Base-by-base conservation (phyloP, 2,329 filamentous ascomycete species). In the Fusarium luffae region DNA sequence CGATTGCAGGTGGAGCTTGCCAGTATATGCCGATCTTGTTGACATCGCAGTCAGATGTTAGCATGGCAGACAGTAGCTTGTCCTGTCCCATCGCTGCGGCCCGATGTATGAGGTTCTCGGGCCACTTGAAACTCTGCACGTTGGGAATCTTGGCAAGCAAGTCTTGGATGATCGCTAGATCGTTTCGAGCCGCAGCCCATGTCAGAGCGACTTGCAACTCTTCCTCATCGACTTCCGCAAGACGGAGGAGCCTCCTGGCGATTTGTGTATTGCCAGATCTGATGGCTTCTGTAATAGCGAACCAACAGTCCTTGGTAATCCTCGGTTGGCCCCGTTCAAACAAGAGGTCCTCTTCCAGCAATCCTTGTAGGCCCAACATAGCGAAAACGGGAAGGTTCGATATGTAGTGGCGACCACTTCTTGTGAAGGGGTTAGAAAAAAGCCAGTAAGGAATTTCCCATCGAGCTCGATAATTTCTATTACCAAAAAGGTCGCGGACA, bases 391-490 rank as follows among this genome's bases (percentile, higher is more conserved):
- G 54, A 16, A 57, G 44, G 1, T 16, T 42, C 1, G 54, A 57
- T 32, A 16, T 42, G 32, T 51, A 51, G 13, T 51, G 16, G 1
- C 18, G 44, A 49, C 28, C 12, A 3, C 12, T 57, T 14, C 54
- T 51, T 16, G 54, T 42, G 27, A 57, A 51, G 4, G 54, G 25
- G 16, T 51, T 57, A 2, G 54, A 57, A 0, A 57, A 8, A 7
- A 57, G 9, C 54, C 54, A 57, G 8, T 32, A 57, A 8, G 32
- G 16, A 25, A 57, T 11, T 7, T 57, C 44, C 54, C 54, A 57
- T 9, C 13, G 7, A 14, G 54, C 44, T n/a, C 54, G 44, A 6
- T 25, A 5, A 14, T 9, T 0, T 12, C 13, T 32, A 16, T 19
- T n/a, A 3, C 2, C 14, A 7, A 57, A 51, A 2, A 57, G 34